Evolutionary conservation across 1,284 basidiomycete species (phyloP).

Genomic region (Microbotryum scabiosae): DNA sequence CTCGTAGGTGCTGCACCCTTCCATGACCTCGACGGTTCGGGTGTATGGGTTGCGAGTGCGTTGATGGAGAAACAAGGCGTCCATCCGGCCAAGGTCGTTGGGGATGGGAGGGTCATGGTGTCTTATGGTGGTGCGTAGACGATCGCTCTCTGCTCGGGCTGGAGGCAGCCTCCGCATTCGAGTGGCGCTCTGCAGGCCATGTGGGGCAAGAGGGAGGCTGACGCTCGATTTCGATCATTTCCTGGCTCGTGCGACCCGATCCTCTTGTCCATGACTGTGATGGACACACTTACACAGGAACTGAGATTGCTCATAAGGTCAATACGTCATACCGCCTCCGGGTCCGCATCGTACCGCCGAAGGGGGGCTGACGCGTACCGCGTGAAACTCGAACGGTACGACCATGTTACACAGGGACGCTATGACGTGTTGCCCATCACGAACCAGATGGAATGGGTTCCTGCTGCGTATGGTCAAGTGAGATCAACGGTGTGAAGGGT

Average conservation of each 20-base stretch:
- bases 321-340: neutral
- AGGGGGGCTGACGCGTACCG: neutral
- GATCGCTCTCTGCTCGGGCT: neutral
- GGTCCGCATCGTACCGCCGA: neutral
- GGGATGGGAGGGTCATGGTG: neutral
- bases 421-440: slow-evolving; percentile 27
- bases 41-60: slow-evolving; percentile 16
- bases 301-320: slow-evolving; percentile 14
- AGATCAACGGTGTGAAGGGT: neutral
- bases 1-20: slow-evolving; percentile 11
- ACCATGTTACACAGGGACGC: slow-evolving; percentile 10
- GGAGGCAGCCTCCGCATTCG: neutral
- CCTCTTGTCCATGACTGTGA: slow-evolving; percentile 18
- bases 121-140: neutral
- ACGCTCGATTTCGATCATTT: slow-evolving; percentile 11
- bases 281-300: slow-evolving; percentile 4
- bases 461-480: slow-evolving; percentile 8
- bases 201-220: neutral
- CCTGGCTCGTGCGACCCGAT: slow-evolving; percentile 4
- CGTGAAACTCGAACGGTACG: too few species aligned
- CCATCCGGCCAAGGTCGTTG: neutral
- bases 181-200: neutral
- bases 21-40: slow-evolving; percentile 6
- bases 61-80: slow-evolving; percentile 3
- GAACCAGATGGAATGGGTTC: slow-evolving; percentile 24